phyloP scores from a whole-genome alignment of 2,329 filamentous ascomycete species.

The Alternaria gansuensis region DNA sequence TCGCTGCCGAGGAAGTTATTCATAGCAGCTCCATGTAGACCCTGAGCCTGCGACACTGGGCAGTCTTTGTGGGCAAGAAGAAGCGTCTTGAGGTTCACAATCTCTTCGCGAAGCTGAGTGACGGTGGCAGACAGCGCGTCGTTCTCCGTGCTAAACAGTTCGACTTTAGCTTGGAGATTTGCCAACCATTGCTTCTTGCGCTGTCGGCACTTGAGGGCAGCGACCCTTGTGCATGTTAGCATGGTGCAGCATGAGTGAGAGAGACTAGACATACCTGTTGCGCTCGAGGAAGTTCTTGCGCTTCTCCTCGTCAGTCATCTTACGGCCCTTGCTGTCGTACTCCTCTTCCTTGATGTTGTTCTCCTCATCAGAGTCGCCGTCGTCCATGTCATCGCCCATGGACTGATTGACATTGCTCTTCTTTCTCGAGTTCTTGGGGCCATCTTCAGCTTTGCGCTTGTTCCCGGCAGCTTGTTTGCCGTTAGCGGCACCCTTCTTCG shows the following conservation, averaged over 20 bases:
- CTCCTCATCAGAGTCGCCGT: slow-evolving; percentile 53
- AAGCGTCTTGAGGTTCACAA: slow-evolving; percentile 92
- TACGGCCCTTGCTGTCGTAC: slow-evolving; percentile 67
- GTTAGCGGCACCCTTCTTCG: slow-evolving; percentile 49
- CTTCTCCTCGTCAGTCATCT: slow-evolving; percentile 99
- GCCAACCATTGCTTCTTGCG: slow-evolving; percentile 99
- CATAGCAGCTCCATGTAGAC: slow-evolving; percentile 64
- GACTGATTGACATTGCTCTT: slow-evolving; percentile 71
- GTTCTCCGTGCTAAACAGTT: slow-evolving; percentile 91
- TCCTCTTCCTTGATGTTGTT: slow-evolving; percentile 52
- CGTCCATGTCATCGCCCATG: slow-evolving; percentile 60
- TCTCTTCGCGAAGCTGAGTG: slow-evolving; percentile 84
- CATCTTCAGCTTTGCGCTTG: slow-evolving; percentile 81
- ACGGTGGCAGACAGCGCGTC: slow-evolving; percentile 86
- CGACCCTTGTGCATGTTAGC: slow-evolving; percentile 71
- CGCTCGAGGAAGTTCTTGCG: slow-evolving; percentile 96
- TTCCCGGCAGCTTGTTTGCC: slow-evolving; percentile 48
- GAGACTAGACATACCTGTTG: slow-evolving; percentile 75
- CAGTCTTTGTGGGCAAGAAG: slow-evolving; percentile 96
- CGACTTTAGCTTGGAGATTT: slow-evolving; percentile 93
- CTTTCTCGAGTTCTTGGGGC: slow-evolving; percentile 69
- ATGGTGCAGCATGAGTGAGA: not conserved
- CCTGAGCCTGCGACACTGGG: slow-evolving; percentile 87
- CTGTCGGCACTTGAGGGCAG: slow-evolving; percentile 94
- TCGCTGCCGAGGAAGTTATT: slow-evolving; percentile 60